A percentile compares a stretch with the other conserved stretches of the same genome.
These are phyloP conservation scores for Neurospora terricola DNA, from an alignment of 495 filamentous ascomycete species.

Conservation along the genomic window DNA sequence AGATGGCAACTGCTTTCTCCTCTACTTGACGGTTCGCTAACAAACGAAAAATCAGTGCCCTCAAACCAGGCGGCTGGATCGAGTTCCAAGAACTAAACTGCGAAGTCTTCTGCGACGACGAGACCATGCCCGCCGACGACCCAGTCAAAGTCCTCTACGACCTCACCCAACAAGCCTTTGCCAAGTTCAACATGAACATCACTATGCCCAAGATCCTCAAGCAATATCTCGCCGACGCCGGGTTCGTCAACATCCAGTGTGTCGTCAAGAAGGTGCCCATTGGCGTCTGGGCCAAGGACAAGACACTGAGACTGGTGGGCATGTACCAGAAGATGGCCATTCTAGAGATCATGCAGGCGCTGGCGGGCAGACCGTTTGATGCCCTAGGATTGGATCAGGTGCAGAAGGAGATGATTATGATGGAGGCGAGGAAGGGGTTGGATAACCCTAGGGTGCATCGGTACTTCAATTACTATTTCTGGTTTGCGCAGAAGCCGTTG, in stretches of 20 bases:
- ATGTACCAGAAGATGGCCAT: conserved; percentile 36
- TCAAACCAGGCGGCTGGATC: conserved; percentile 31
- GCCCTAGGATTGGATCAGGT: conserved; percentile 23
- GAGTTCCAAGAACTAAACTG: conserved; percentile 35
- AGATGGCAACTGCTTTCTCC: too few species aligned
- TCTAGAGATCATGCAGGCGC: conserved; percentile 38
- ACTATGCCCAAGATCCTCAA: conserved; percentile 37
- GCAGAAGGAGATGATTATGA: conserved; percentile 22
- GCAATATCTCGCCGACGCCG: conserved; percentile 40
- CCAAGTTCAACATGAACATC: conserved; percentile 30
- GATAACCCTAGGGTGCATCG: conserved; percentile 21
- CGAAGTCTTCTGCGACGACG: conserved; percentile 31
- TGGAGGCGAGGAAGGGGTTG: conserved; percentile 19
- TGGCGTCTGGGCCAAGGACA: conserved; percentile 47
- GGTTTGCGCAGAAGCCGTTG: conserved; percentile 27
- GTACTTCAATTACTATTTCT: conserved; percentile 31
- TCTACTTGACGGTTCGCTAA: neutral
- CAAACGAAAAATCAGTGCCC: conserved; percentile 11
- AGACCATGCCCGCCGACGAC: conserved; percentile 23
- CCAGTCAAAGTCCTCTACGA: conserved; percentile 25
- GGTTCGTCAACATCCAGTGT: conserved; percentile 49
- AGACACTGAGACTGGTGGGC: conserved; percentile 46
- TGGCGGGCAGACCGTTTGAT: conserved; percentile 41
- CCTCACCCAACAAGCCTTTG: conserved; percentile 19
- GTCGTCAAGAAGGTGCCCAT: conserved; percentile 42